phyloP scores from a whole-genome alignment of 495 filamentous ascomycete species.

The Penicillium pancosmium region DNA sequence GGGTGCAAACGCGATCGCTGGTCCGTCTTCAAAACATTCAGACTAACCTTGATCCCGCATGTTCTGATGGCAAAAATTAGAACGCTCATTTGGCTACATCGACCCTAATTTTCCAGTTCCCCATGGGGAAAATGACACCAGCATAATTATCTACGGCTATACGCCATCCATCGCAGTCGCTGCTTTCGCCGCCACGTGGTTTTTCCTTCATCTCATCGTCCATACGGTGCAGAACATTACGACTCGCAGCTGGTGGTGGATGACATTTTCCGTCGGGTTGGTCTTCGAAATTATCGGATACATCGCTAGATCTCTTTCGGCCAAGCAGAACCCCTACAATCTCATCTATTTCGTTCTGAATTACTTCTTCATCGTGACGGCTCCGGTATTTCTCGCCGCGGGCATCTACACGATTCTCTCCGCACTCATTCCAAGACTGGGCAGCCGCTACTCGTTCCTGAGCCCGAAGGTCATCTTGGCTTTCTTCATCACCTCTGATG shows the following conservation, averaged over 20 bases:
- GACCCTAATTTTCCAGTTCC: conserved; percentile 19
- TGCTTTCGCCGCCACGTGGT: conserved; percentile 20
- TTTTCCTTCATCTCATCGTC: conserved; percentile 15
- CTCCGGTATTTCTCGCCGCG: conserved; percentile 58
- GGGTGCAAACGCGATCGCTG: background rate
- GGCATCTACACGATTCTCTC: conserved; percentile 54
- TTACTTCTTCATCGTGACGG: conserved; percentile 62
- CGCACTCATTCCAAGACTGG: conserved; percentile 39
- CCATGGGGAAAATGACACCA: conserved; percentile 12
- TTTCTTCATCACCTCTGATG: conserved; percentile 49
- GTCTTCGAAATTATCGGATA: conserved; percentile 53
- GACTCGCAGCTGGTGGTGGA: conserved; percentile 25
- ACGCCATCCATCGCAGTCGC: conserved; percentile 19
- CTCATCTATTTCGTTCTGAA: conserved; percentile 57
- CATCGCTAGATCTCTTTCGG: conserved; percentile 40
- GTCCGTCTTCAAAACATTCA: background rate
- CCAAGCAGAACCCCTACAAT: conserved; percentile 48
- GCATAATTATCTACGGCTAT: conserved; percentile 22
- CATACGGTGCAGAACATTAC: conserved; percentile 13
- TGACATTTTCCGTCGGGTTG: conserved; percentile 50
- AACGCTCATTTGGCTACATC: conserved; percentile 17
- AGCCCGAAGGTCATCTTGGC: conserved; percentile 14
- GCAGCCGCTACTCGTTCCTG: conserved; percentile 29
- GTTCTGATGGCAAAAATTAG: background rate
- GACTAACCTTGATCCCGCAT: too few relatives aligned